Percentiles rank a stretch among this genome's conserved stretches.
Conservation (phyloP, 129 eudicot species). For the Lonicera japonica region DNA sequence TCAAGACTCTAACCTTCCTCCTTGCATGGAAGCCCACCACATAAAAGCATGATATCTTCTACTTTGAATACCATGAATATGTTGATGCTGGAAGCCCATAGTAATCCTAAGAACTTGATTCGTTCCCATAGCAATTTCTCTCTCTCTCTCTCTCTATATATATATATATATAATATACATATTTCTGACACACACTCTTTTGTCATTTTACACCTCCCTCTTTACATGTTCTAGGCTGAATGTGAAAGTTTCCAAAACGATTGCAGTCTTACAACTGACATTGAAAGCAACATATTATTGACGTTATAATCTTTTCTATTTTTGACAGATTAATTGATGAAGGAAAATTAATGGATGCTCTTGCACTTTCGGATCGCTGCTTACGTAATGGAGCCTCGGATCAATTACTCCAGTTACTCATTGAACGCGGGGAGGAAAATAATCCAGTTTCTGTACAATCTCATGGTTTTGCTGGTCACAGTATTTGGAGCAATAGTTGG, state of each 20-base stretch:
- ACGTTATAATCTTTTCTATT: slow-evolving; percentile 11
- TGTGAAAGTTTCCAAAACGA: not conserved
- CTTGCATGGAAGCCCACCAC: no score
- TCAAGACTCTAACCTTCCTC: no score
- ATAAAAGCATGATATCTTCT: no score
- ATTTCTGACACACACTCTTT: no score
- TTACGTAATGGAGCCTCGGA: slow-evolving; percentile 91
- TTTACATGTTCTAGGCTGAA: no score
- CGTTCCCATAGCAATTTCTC: no score
- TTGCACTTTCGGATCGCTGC: slow-evolving; percentile 97
- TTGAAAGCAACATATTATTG: not conserved
- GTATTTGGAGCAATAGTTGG: slow-evolving; percentile 82
- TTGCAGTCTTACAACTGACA: not conserved
- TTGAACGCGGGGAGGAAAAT: slow-evolving; percentile 69
- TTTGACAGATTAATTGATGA: slow-evolving; percentile 70
- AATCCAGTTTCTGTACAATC: slow-evolving; percentile 28
- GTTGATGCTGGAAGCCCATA: no score
- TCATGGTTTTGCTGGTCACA: slow-evolving; percentile 33
- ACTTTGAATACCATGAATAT: no score
- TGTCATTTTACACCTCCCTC: no score
- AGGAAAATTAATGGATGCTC: slow-evolving; percentile 94
- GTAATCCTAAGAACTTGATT: no score
- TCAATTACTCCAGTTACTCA: slow-evolving; percentile 68
- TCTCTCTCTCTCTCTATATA: no score
- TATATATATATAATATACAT: no score